Evolutionary conservation across 257 asterid genomes (phyloP).

Genomic region (Sherardia arvensis): DNA sequence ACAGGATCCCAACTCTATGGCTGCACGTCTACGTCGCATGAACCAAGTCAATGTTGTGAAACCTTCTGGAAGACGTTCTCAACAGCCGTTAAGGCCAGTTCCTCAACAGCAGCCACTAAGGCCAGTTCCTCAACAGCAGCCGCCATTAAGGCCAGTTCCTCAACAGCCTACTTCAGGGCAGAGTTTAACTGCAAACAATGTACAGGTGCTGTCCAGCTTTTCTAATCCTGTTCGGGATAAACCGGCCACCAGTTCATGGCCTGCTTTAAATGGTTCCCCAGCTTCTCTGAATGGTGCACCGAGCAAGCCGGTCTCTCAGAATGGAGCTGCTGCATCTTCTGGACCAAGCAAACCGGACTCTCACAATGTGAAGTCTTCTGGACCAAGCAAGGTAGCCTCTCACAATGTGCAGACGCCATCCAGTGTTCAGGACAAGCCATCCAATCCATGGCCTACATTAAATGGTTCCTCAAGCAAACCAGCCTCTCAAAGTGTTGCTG

Average conservation of each 20-base stretch:
- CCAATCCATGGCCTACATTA: background rate
- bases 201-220: constrained; percentile 10
- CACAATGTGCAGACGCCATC: constrained; percentile 17
- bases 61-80: constrained; percentile 24
- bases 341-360: too few species aligned
- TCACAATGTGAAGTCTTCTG: too few species aligned
- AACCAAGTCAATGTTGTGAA: constrained; percentile 26
- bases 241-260: constrained; percentile 21
- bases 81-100: constrained; percentile 26
- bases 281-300: background rate
- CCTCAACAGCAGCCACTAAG: constrained; percentile 33
- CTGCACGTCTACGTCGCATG: constrained; percentile 52
- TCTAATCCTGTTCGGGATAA: constrained; percentile 1
- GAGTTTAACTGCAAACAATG: constrained; percentile 23
- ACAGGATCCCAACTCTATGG: constrained; percentile 57
- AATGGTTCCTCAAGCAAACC: background rate
- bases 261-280: constrained; percentile 14
- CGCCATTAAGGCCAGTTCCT: constrained; percentile 26
- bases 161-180: constrained; percentile 41
- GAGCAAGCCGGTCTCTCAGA: constrained; percentile 8
- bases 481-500: constrained; percentile 23
- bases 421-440: background rate
- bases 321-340: too few species aligned
- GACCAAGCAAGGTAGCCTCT: too few species aligned
- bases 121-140: constrained; percentile 4